Base-by-base conservation (phyloP, 129 eudicot species). In the Glebionis coronaria region DNA sequence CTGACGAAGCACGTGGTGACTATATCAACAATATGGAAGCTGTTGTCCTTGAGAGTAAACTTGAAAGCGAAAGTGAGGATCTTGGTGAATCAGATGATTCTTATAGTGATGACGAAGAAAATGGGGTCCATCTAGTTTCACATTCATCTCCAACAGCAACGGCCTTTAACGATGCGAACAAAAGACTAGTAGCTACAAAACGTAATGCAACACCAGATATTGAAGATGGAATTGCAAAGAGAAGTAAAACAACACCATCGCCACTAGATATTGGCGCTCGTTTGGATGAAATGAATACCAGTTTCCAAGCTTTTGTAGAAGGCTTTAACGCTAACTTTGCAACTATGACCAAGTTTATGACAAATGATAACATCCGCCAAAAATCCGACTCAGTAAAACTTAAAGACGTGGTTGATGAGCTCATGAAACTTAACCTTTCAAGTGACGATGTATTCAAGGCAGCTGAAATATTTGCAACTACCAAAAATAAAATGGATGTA, bases 351-450 rank as follows among this genome's bases (percentile, higher is more conserved):
- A 67, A 31, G 14, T 10, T 47, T 0, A 31, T 67, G 72, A 67
- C 25, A 54, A 21, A 52, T 38, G 72, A 51, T 11, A 52, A 52
- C 35, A 2, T 19, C 14, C 12, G 16, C 31, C 49, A 51, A 38
- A 67, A 52, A 18, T 16, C 51, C 15, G 19, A 54, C 49, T 67
- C 72, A 3, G 61, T 51, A 67, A 67, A 51, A 31, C 13, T 67
- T 12, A 67, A 67, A 12, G 23, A 50, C 12, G 50, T 50, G 10
- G 51, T 67, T 19, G 31, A 3, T 12, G 71, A 51, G 49, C 19
- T 67, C 15, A 11, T 52, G 61, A 67, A 67, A 31, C 55, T 67
- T 51, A 67, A 67, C 61, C 61, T 67, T 5, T 67, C 71, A 28
- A 67, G 29, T 51, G 71, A 67, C 40, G 60, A 67, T 31, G 19